Base-by-base conservation (phyloP, 2,329 filamentous ascomycete genomes). In the Hypoxylon sp. region DNA sequence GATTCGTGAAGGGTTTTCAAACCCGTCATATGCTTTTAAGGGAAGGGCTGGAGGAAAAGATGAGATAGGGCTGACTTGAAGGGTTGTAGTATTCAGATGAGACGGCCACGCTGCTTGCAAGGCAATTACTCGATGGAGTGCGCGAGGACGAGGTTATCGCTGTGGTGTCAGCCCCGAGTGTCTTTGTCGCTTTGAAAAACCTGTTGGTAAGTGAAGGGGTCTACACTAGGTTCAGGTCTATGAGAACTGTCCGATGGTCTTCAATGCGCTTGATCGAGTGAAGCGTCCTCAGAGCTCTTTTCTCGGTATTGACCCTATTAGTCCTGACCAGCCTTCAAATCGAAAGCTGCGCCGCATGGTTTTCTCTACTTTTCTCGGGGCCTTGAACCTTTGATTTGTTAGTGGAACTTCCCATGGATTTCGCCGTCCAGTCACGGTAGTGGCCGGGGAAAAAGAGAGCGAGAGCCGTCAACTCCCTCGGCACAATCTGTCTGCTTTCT, bases 161-260 rank as follows among this genome's bases (percentile, higher is more conserved):
- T 3, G 86, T 94, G 2, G 85, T 95, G 5, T 94, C 91, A 26
- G 87, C 91, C 11, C 92, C 92, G 9, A 94, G 91, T 77, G 91
- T 91, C 0, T 95, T 94, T 79, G 86, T 95, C 19, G 90, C 91
- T 53, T 75, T 94, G 58, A 92, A 91, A 79, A 94, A 94, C 72
- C 79, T 92, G 14, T 75, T 91, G 73, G 89, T 91, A 75, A 76
- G 84, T 77, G n/a, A 71, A 56, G 17, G 67, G 5, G 53, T 48
- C 53, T 46, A 52, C 14, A n/a, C 35, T 37, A 37, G 35, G 14
- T n/a, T 37, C 4, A n/a, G 35, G 5, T 19, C 31, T 14, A 39
- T 35, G n/a, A 33, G 47, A 17, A 33, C 14, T 3, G 29, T 17
- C 31, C 14, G 3, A 19, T 53, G 17, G 33, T 35, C 50, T 47